Conservation (phyloP, 192 early-diverging fungal species). For the Chytriomyces sp. region DNA sequence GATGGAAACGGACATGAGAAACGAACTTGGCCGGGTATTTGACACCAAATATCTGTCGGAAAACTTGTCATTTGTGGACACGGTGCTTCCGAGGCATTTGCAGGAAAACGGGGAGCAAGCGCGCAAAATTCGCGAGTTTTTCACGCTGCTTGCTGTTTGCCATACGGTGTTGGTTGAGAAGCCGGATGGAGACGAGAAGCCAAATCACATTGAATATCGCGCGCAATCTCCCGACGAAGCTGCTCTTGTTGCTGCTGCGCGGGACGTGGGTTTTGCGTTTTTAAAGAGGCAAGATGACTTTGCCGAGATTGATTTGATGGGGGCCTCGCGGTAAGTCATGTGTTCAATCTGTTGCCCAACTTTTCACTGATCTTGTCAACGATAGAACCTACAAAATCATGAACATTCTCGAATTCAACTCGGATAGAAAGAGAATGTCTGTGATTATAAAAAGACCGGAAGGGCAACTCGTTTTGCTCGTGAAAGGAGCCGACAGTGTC, state of each 20-base stretch:
- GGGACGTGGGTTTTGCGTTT: conserved; percentile 87
- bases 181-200: conserved; percentile 27
- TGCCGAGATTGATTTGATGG: conserved; percentile 77
- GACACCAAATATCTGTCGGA: conserved; percentile 57
- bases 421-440: conserved; percentile 94
- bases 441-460: conserved; percentile 83
- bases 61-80: conserved; percentile 85
- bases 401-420: conserved; percentile 92
- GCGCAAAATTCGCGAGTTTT: conserved; percentile 79
- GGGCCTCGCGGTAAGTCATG: conserved; percentile 51
- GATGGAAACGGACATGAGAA: conserved; percentile 48
- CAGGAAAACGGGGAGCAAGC: conserved; percentile 56
- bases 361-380: background rate
- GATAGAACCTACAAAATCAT: conserved; percentile 74
- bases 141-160: conserved; percentile 86
- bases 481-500: conserved; percentile 96
- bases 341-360: background rate
- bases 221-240: conserved; percentile 97
- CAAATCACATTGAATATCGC: conserved; percentile 78
- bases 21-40: conserved; percentile 68
- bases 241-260: conserved; percentile 87
- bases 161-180: conserved; percentile 93
- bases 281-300: conserved; percentile 73
- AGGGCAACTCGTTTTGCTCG: conserved; percentile 77
- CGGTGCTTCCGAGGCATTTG: conserved; percentile 76